phyloP scores from a whole-genome alignment of 768 basidiomycete genomes.

The Dioszegia aurantiaca region DNA sequence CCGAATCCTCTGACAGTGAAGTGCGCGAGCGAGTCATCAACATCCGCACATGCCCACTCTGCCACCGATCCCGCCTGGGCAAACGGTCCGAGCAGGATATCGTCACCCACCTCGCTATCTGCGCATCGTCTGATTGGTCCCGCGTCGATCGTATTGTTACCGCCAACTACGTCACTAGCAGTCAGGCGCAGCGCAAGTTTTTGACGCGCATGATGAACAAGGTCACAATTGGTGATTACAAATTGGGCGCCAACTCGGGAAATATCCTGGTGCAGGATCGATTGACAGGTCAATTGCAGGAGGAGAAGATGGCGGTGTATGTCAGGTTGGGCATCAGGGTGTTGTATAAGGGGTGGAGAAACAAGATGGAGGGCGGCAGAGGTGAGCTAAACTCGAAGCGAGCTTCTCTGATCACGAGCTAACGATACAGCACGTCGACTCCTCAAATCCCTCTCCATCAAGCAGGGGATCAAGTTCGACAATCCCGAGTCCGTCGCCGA shows the following conservation, averaged over 20 bases:
- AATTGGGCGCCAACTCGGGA: conserved; percentile 90
- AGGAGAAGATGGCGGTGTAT: conserved; percentile 90
- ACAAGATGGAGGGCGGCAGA: conserved; percentile 81
- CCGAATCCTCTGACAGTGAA: conserved; percentile 17
- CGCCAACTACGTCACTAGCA: conserved; percentile 88
- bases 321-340: conserved; percentile 88
- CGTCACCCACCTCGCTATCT: conserved; percentile 93
- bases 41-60: conserved; percentile 88
- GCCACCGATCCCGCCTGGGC: conserved; percentile 79
- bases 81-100: conserved; percentile 90
- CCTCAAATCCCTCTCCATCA: conserved; percentile 83
- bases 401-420: conserved; percentile 10
- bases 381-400: conserved; percentile 56
- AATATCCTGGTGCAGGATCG: conserved; percentile 98
- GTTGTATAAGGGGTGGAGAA: conserved; percentile 81
- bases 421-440: conserved; percentile 65
- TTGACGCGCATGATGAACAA: conserved; percentile 85
- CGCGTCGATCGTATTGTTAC: conserved; percentile 85
- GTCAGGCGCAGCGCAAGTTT: conserved; percentile 96
- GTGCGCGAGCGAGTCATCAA: conserved; percentile 80
- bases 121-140: conserved; percentile 89
- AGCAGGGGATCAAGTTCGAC: conserved; percentile 92
- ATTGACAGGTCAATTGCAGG: conserved; percentile 82
- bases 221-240: conserved; percentile 80
- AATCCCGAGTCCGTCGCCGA: conserved; percentile 76